Conservation (phyloP, 345 rosid genomes). For the Citrus unshiu region DNA sequence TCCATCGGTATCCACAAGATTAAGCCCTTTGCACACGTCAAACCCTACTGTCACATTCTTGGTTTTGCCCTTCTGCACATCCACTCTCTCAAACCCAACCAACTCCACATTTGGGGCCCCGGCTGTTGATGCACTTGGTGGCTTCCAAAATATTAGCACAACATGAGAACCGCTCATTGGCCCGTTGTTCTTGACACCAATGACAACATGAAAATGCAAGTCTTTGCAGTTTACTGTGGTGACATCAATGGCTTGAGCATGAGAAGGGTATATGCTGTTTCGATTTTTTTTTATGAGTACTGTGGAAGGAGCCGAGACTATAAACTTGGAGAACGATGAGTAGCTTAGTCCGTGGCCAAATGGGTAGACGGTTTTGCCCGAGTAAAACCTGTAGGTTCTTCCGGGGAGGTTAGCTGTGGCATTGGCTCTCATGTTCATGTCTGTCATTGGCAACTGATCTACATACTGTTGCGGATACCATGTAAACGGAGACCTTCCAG, state of each 20-base stretch:
- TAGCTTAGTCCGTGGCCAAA: constrained; percentile 61
- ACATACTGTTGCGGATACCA: constrained; percentile 47
- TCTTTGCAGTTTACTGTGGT: constrained; percentile 32
- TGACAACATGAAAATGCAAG: constrained; percentile 4
- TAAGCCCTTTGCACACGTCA: constrained; percentile 46
- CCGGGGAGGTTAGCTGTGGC: constrained; percentile 36
- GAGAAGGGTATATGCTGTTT: not conserved
- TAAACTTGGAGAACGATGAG: constrained; percentile 35
- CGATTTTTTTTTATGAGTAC: constrained; percentile 5
- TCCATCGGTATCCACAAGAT: constrained; percentile 48
- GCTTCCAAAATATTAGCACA: constrained; percentile 50
- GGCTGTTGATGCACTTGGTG: constrained; percentile 22
- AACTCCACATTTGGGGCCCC: constrained; percentile 50
- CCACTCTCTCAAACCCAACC: constrained; percentile 49
- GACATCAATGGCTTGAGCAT: constrained; percentile 30
- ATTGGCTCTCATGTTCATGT: constrained; percentile 55
- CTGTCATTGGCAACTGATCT: constrained; percentile 41
- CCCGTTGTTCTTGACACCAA: constrained; percentile 53
- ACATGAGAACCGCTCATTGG: too few species aligned
- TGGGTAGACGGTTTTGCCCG: constrained; percentile 27
- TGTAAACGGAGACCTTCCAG: constrained; percentile 50
- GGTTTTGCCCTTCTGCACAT: constrained; percentile 39
- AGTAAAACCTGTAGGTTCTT: constrained; percentile 48
- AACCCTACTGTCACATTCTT: constrained; percentile 31
- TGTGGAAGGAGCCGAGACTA: constrained; percentile 34